Base-by-base conservation (phyloP, 345 rosid species). In the Salix purpurea region DNA sequence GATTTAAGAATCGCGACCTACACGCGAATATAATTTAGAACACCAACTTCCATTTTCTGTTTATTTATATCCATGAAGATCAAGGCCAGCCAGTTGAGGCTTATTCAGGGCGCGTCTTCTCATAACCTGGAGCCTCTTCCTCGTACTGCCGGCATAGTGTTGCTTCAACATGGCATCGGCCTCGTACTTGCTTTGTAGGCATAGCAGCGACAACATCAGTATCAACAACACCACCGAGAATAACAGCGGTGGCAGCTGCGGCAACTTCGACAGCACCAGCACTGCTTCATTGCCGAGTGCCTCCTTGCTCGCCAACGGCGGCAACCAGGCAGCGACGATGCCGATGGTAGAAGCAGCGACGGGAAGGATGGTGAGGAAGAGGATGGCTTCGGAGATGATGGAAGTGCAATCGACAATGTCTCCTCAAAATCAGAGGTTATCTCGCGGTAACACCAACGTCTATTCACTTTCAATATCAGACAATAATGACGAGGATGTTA, bases 351-450 rank as follows among this genome's bases (percentile, higher is more conserved):
- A 16, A 36, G 70, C 2, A 24, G n/a, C 16, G 76, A 23, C 28
- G 9, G 72, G 73, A 46, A 87, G 79, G 82, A 87, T 89, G 96
- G 85, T 83, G 82, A 85, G 97, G 75, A 95, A 96, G 83, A 83
- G 99, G 76, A 81, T 89, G 90, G 98, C 97, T 40, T 87, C 97
- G 0, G 99, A 96, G 83, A 86, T 92, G 91, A 87, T 86, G 72
- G 76, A 79, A 61, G 71, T 76, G 67, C 83, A 66, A 46, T 73
- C 75, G 28, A 67, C 60, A 70, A 68, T 19, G 37, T 67, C 26
- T n/a, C 62, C 28, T 23, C 78, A 66, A 65, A 76, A 77, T 74
- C 85, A 77, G 67, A 87, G 88, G 71, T 83, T 60, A n/a, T 52
- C 66, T 18, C 64, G 39, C 13, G 30, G 78, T 24, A 48, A 62